Percentiles rank a stretch among this genome's conserved stretches.
Evolutionary conservation across 2,329 filamentous ascomycete genomes (phyloP).

Genomic region (Arthrobotrys sphaeroides): DNA sequence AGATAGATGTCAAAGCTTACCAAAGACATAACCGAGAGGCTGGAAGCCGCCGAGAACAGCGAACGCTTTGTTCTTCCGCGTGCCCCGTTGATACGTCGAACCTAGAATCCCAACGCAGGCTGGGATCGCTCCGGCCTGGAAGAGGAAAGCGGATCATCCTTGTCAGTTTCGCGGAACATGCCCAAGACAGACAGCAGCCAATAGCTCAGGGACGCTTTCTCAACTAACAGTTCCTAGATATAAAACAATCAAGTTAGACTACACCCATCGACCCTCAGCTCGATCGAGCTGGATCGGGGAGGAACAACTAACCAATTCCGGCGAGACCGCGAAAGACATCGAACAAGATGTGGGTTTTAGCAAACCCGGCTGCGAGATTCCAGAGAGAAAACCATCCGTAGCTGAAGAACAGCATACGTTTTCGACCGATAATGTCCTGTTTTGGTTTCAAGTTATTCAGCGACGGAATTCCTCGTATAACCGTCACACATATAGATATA

Average conservation of each 20-base stretch:
- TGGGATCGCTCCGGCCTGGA: constrained; percentile 42
- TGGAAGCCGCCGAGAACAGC: constrained; percentile 51
- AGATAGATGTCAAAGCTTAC: not conserved
- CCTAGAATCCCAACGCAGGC: constrained; percentile 47
- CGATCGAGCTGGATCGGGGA: too few species aligned
- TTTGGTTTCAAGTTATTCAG: not conserved
- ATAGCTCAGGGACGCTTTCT: not conserved
- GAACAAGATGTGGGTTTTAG: constrained; percentile 62
- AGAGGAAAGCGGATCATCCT: not conserved
- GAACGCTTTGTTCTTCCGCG: constrained; percentile 48
- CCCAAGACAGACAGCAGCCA: not conserved
- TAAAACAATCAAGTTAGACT: not conserved
- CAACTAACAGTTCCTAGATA: not conserved
- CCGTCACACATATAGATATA: not conserved
- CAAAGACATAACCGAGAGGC: constrained; percentile 49
- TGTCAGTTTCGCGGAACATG: constrained; percentile 13
- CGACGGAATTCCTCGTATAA: not conserved
- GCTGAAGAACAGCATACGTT: constrained; percentile 67
- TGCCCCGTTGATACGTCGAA: constrained; percentile 46
- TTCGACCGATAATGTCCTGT: constrained; percentile 63
- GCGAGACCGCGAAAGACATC: constrained; percentile 63
- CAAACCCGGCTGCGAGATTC: constrained; percentile 66
- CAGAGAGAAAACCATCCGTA: constrained; percentile 68
- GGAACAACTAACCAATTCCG: constrained; percentile 64
- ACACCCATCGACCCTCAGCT: not conserved